Conservation (phyloP, 495 filamentous ascomycete genomes). For the Penicillium arizonense region DNA sequence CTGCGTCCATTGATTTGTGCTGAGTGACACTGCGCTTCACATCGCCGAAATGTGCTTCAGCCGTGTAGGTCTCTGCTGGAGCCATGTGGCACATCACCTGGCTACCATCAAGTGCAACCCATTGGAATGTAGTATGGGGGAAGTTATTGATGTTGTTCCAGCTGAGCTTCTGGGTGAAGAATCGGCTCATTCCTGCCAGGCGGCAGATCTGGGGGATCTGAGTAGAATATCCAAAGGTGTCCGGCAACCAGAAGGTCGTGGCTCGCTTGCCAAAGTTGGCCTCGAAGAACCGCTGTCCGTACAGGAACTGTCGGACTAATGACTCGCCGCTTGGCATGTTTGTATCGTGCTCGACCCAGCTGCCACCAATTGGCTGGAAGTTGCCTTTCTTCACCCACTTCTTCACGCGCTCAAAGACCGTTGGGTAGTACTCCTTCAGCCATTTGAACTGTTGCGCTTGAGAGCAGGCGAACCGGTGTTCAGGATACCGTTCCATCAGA, state of each 20-base stretch:
- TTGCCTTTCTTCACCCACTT: conserved; percentile 82
- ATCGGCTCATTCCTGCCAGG: conserved; percentile 88
- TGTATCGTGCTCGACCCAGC: conserved; percentile 98
- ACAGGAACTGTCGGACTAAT: conserved; percentile 90
- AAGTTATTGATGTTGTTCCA: conserved; percentile 99
- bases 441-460: conserved; percentile 98
- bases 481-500: conserved; percentile 90
- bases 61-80: conserved; percentile 91
- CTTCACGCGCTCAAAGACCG: conserved; percentile 86
- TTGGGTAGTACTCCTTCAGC: conserved; percentile 86
- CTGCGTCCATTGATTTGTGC: conserved; percentile 93
- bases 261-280: conserved; percentile 87
- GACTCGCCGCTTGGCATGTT: conserved; percentile 96
- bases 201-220: conserved; percentile 93
- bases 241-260: conserved; percentile 93
- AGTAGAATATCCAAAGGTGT: conserved; percentile 95
- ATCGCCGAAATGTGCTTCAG: conserved; percentile 92
- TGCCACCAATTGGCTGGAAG: conserved; percentile 94
- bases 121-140: conserved; percentile 97
- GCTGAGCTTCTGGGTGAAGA: conserved; percentile 95
- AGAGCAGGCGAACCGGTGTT: conserved; percentile 87
- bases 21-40: conserved; percentile 86
- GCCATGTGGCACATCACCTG: conserved; percentile 98
- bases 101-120: conserved; percentile 91
- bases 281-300: conserved; percentile 92